Percentiles rank a stretch among this genome's conserved stretches.
These are phyloP conservation scores for Eucalyptus sp. DNA, from an alignment of 345 rosid species.

Conservation along the genomic window DNA sequence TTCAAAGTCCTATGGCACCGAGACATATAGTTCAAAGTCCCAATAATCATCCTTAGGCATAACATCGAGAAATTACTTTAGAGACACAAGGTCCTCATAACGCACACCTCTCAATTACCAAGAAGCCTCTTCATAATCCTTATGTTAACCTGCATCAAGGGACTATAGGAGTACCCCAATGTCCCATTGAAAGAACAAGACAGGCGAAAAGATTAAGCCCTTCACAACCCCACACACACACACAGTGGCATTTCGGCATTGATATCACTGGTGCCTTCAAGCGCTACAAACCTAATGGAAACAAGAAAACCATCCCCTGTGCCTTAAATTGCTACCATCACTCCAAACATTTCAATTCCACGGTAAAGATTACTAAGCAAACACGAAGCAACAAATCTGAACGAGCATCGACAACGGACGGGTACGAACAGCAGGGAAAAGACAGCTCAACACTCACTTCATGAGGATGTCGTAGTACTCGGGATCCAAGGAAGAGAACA, in stretches of 20 bases:
- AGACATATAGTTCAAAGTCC: not conserved
- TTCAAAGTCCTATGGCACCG: not conserved
- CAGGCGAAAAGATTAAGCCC: not conserved
- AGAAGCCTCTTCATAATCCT: not conserved
- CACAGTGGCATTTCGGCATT: not conserved
- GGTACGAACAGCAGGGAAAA: not conserved
- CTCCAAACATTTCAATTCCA: not conserved
- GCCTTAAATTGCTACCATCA: not conserved
- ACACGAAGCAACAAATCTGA: not conserved
- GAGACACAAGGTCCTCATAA: not conserved
- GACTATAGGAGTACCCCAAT: not conserved
- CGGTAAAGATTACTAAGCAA: not conserved
- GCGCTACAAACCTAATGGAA: not conserved
- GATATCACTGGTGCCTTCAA: not conserved
- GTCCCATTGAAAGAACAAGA: not conserved
- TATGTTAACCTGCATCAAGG: not conserved
- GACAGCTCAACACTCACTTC: conserved; percentile 43
- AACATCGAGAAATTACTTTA: not conserved
- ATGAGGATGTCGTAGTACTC: conserved; percentile 91
- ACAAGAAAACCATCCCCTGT: not conserved
- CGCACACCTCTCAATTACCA: not conserved
- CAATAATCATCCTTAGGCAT: not conserved
- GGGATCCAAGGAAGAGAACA: conserved; percentile 73
- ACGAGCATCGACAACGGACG: not conserved
- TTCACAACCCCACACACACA: not conserved